A percentile compares a stretch with the other conserved stretches of the same genome.
phyloP scores from a whole-genome alignment of 176 grass and related monocot species.

The Elymus sibiricus region DNA sequence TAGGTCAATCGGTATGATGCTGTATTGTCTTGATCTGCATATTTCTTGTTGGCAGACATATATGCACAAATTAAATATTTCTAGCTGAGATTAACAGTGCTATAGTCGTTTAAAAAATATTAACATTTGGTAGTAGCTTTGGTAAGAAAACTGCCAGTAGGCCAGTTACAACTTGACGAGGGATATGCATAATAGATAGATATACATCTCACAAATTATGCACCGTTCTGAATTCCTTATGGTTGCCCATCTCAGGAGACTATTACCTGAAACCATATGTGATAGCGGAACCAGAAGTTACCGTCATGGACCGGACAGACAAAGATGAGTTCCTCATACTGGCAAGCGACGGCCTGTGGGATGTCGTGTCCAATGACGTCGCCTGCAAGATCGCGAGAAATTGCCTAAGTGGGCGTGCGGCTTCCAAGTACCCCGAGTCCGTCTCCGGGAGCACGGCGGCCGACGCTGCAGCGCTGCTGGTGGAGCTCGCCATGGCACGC shows the following conservation, averaged over 20 bases:
- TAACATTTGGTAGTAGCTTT: neutral
- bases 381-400: conserved; percentile 71
- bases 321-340: conserved; percentile 86
- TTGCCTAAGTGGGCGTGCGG: conserved; percentile 52
- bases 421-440: conserved; percentile 31
- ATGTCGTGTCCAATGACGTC: conserved; percentile 56
- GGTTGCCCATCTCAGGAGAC: conserved; percentile 54
- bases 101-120: neutral
- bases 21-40: neutral
- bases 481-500: conserved; percentile 51
- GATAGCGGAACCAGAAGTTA: conserved; percentile 72
- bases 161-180: neutral
- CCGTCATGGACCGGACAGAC: conserved; percentile 31
- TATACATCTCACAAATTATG: neutral
- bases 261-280: conserved; percentile 81
- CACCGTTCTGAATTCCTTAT: neutral
- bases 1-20: conserved; percentile 74
- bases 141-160: neutral
- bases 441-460: conserved; percentile 45
- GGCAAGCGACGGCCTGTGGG: conserved; percentile 86
- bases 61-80: neutral
- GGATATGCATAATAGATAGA: neutral
- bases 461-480: conserved; percentile 60
- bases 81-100: neutral
- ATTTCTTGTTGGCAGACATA: neutral